Conservation (phyloP, 352 stramenopile genomes). For the Pythium myriotylum region DNA sequence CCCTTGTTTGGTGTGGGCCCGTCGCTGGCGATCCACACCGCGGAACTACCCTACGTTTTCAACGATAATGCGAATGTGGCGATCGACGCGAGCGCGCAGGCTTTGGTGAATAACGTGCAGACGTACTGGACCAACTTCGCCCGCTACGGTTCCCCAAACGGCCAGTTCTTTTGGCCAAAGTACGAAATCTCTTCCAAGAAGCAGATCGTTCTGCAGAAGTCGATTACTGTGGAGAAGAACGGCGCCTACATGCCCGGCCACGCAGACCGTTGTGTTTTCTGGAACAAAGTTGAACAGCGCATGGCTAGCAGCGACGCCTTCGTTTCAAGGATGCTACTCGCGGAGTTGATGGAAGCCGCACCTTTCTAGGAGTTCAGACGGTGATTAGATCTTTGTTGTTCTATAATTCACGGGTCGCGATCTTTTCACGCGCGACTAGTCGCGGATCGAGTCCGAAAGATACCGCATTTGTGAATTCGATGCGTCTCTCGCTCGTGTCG, state of each 20-base stretch:
- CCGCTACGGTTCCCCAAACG: slow-evolving; percentile 10
- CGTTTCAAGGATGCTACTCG: too few relatives aligned
- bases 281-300: slow-evolving; percentile 9
- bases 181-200: background rate
- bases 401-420: too few relatives aligned
- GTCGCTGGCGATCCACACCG: slow-evolving; percentile 12
- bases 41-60: slow-evolving; percentile 14
- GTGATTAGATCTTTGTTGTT: too few relatives aligned
- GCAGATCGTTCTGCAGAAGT: slow-evolving; percentile 23
- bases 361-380: too few relatives aligned
- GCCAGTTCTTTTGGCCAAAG: background rate
- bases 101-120: background rate
- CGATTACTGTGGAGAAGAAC: slow-evolving; percentile 9
- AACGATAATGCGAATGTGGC: background rate
- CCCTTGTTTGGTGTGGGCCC: background rate
- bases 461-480: too few relatives aligned
- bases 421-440: too few relatives aligned
- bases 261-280: slow-evolving; percentile 19
- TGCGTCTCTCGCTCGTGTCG: too few relatives aligned
- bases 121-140: slow-evolving; percentile 27
- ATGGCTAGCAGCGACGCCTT: background rate
- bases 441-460: too few relatives aligned
- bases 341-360: too few relatives aligned
- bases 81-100: background rate
- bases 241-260: slow-evolving; percentile 15